Base-by-base conservation (phyloP, 78 protist genomes). In the Isochrysis galbana region DNA sequence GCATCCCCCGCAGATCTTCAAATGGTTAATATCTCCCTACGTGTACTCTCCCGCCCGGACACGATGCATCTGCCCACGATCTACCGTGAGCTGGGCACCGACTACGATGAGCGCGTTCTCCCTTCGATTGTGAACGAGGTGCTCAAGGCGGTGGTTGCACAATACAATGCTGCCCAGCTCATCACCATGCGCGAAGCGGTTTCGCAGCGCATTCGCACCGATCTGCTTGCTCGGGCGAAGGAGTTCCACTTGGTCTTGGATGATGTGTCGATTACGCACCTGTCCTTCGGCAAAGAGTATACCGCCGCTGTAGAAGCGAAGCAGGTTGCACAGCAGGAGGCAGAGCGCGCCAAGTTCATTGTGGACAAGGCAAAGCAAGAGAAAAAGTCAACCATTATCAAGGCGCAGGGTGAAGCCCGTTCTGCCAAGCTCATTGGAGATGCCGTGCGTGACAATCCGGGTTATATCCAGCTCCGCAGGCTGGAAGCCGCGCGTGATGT, bases 351-450 rank as follows among this genome's bases (percentile, higher is more conserved):
- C 5, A 92, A 92, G 80, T 97, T 96, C 91, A 54, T 96, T 14
- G 99, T 98, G 39, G 98, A 98, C 92, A 91, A 94, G 61, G 93
- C 84, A 0, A 87, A 61, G 74, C 74, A 98, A 92, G 99, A 98
- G 54, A 97, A 97, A 78, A 69, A 93, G 90, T 48, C 95, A 45
- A 91, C 78, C 47, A 95, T 98, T 91, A 96, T 98, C 89, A 88
- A 88, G 82, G 99, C 99, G 1, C 95, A 97, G 96, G 99, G 99
- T 32, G 99, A 97, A 91, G 98, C 99, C n/a, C 77, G 87, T 48
- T 55, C 98, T 0, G 99, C 99, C 11, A 23, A 86, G 93, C 86
- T 98, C 41, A 95, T 98, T 48, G 95, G 97, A 34, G 93, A 97
- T 17, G 97, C 98, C 36, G 90, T 97, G 80, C 83, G 87, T 54